Base-by-base conservation (phyloP, 768 basidiomycete genomes). In the Termitomyces sp. region DNA sequence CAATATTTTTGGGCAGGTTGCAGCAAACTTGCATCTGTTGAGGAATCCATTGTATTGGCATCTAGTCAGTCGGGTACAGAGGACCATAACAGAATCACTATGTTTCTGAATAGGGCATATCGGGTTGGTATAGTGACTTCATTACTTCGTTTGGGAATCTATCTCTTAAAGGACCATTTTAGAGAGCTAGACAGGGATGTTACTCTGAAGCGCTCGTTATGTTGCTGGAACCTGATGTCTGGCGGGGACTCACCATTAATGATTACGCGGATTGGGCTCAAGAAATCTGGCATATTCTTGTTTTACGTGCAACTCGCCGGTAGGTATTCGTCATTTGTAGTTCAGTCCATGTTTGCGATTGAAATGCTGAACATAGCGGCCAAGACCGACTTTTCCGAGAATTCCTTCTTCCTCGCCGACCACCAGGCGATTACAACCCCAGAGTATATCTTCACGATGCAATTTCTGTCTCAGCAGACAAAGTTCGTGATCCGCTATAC, bases 231-330 rank as follows among this genome's bases (percentile, higher is more conserved):
- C 84, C 87, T 1, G 72, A 78, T 31, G 80, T 85, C 15, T 94
- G 91, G 91, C 71, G 76, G 1, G 82, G 85, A 6, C 70, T 94
- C 47, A 77, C 77, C 12, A 67, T 89, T 19, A 72, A 78, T 38
- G 85, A 87, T 66, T 89, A 89, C 67, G 71, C 73, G n/a, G 70
- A 76, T 35, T 94, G 92, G 91, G 84, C 87, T 19, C 74, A 77
- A 48, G 81, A 86, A 65, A 78, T 92, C 45, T 94, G 91, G 92
- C 82, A 89, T 65, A 79, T 89, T 53, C 73, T 94, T 28, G 78
- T 77, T 12, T 68, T 91, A 57, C 80, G 87, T 23, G 80, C 85
- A 12, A 83, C 81, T 56, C 83, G 91, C 53, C 79, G 85, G 91
- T 89, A 66, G 82, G 90, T 87, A 64, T 42, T 9, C 73, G 66